A percentile compares a stretch with the other conserved stretches of the same genome.
Conservation (phyloP, 1,139 yeast species). For the Nakaseomyces sp. region DNA sequence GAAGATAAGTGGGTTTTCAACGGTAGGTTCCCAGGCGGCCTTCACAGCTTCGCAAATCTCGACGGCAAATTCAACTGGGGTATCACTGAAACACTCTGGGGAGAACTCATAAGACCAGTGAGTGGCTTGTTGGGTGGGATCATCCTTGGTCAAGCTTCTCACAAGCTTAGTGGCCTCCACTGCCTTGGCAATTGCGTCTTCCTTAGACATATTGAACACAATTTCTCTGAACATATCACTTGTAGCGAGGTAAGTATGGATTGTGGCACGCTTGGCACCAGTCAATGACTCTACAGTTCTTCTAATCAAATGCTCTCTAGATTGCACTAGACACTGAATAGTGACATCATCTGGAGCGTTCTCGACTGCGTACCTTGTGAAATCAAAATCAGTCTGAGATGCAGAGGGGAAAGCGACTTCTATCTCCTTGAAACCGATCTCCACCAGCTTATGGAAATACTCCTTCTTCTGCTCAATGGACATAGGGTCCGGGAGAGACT, state of each 20-base stretch:
- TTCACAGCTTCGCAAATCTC: constrained; percentile 93
- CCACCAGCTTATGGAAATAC: constrained; percentile 75
- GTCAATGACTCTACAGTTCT: constrained; percentile 82
- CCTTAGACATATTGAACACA: constrained; percentile 76
- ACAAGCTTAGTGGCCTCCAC: constrained; percentile 76
- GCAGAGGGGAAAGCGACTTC: constrained; percentile 97
- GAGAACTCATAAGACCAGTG: constrained; percentile 88
- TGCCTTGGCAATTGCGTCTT: constrained; percentile 73
- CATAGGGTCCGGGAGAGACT: constrained; percentile 97
- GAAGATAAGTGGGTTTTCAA: constrained; percentile 78
- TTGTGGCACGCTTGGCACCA: constrained; percentile 85
- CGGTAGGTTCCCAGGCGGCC: constrained; percentile 83
- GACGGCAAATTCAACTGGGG: constrained; percentile 74
- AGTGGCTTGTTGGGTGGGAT: constrained; percentile 61
- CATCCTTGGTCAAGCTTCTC: constrained; percentile 79
- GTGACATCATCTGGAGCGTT: constrained; percentile 88
- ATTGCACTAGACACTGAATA: constrained; percentile 86
- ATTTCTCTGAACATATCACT: constrained; percentile 86
- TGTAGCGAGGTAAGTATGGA: constrained; percentile 87
- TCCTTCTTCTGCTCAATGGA: constrained; percentile 79
- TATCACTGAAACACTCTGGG: constrained; percentile 91
- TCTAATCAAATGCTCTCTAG: constrained; percentile 79
- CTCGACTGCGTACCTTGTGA: constrained; percentile 87
- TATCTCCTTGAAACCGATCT: constrained; percentile 89
- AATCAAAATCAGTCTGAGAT: constrained; percentile 90